Base-by-base conservation (phyloP, 192 early-diverging fungal genomes). In the Oehlia diaphana region DNA sequence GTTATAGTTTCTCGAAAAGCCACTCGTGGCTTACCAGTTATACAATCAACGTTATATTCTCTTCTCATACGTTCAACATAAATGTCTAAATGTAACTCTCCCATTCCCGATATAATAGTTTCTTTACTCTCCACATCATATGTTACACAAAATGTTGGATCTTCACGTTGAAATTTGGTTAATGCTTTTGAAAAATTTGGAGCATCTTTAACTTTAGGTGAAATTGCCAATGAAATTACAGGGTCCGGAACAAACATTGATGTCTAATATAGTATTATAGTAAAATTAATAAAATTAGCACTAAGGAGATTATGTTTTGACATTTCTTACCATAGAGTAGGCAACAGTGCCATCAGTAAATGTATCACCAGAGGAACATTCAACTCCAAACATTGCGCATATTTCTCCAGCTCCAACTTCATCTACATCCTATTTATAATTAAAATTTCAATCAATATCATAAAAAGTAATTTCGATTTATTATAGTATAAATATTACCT, bases 11-110 rank as follows among this genome's bases (percentile, higher is more conserved):
- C 98, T 74, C 98, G 92, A 94, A 96, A 99, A 26, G 98, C 96
- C 49, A 99, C 98, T 83, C 93, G 96, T 28, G 98, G 98, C 82
- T 99, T 99, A 47, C 98, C 98, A 33, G 95, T 97, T 26, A 92
- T 87, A 81, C 96, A 98, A 76, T 99, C 98, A 35, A 95, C 93
- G 80, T 92, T 93, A 88, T 98, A 99, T 86, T 99, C 98, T 83
- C 98, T 92, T 73, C 93, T 93, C 96, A 99, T 97, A 76, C 98
- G 94, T 87, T 99, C 98, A 69, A 99, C 96, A 87, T 98, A 99
- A 81, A 95, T 93, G 78, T 95, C 93, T 50, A 95, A 84, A 83
- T 95, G 94, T 37, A 95, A 85, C 84, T 95, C 94, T 81, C 94
- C 94, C 94, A 95, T 95, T 73, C 94, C 94, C 13, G 91, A 93